Evolutionary conservation across 805 yeast species (phyloP), one percentile per base, ranked within the genome.

Genomic region (Candida arabinofermentans): DNA sequence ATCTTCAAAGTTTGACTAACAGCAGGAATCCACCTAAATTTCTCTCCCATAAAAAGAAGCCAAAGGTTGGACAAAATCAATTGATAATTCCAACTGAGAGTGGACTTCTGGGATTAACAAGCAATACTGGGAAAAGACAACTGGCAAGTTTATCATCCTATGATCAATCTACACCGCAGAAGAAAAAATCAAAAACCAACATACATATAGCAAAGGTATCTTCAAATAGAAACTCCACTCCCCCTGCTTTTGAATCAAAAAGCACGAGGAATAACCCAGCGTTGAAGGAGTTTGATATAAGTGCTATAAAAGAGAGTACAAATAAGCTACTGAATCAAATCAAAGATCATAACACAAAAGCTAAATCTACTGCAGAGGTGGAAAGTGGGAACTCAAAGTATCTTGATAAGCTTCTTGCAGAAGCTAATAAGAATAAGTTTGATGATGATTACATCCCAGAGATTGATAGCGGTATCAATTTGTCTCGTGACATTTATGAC

Each of bases 251-350:
- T 7, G 8, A 9, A 23, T 23, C 24, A 23, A 23, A 23, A 23
- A 23, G 24, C 9, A 23, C 6, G 6, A 23, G 9, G 24, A 9
- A 23, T 7, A 9, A 23, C 9, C 9, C 9, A 23, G 24, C 24
- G 31, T 34, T 60, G 21, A 36, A 39, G 27, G 50, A 46, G 43
- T 34, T 64, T 49, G 54, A 51, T 47, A 37, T 64, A 46, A 61
- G 63, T 22, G 39, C 44, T 17, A 48, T 51, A 10, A 49, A 51
- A 32, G 40, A 62, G 46, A 55, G 65, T 50, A 61, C 64, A 5
- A 58, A 49, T 36, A 57, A 46, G 16, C 51, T 50, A 33, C 71
- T 39, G 59, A 58, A 23, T 52, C 58, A 40, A 65, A 57, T 44
- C 32, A 48, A 42, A 24, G 43, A 34, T 27, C 27, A 22, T 3